A percentile compares a stretch with the other conserved stretches of the same genome.
These are phyloP conservation scores for Murraya koenigii DNA, from an alignment of 345 rosid species.

Conservation along the genomic window DNA sequence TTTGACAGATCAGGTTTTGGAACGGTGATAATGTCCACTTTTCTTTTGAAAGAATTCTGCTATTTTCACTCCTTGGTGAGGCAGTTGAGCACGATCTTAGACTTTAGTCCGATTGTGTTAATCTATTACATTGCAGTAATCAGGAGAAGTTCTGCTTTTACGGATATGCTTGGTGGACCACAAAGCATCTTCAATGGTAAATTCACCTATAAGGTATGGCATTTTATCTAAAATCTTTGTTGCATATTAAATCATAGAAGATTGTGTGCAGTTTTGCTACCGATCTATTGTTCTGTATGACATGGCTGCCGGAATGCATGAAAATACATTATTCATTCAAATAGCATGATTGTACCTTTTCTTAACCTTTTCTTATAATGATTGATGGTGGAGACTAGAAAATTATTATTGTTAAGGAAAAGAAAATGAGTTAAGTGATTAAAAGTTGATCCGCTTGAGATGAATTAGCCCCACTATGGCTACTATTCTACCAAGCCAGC, in stretches of 20 bases:
- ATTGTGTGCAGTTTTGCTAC: neutral
- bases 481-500: neutral
- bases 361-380: neutral
- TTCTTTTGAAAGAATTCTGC: neutral
- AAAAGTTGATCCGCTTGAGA: conserved; percentile 7
- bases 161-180: neutral
- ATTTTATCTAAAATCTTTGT: neutral
- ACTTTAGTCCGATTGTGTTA: neutral
- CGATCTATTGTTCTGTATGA: neutral
- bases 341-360: too few species aligned
- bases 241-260: neutral
- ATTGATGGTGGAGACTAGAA: neutral
- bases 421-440: neutral
- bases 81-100: neutral
- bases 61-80: neutral
- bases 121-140: neutral
- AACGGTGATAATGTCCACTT: too few species aligned
- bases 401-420: neutral
- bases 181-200: neutral
- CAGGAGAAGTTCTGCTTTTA: neutral
- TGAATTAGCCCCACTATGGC: neutral
- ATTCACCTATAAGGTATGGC: neutral
- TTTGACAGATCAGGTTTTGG: conserved; percentile 3
- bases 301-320: conserved; percentile 3
- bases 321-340: too few species aligned